These are phyloP conservation scores for Phallus indusiatus DNA, from an alignment of 768 basidiomycete species.

Conservation along the genomic window DNA sequence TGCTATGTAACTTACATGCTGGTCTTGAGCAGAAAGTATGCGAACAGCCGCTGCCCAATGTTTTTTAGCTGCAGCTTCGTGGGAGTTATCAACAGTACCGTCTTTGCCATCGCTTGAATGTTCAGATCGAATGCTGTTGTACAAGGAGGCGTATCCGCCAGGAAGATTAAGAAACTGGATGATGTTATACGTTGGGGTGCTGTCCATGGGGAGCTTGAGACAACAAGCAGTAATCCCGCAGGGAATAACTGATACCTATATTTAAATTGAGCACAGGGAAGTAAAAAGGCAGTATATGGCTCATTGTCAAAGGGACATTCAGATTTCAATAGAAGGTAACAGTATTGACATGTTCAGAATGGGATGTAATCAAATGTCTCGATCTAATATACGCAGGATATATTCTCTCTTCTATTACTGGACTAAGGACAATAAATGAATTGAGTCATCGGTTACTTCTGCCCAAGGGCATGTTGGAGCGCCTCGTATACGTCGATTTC, in stretches of 20 bases:
- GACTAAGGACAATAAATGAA: neutral
- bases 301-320: too few relatives aligned
- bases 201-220: neutral
- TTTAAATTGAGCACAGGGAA: too few relatives aligned
- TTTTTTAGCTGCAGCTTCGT: neutral
- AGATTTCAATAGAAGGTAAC: too few relatives aligned
- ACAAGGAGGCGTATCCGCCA: neutral
- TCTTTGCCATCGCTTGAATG: too few relatives aligned
- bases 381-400: too few relatives aligned
- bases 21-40: neutral
- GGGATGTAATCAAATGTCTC: too few relatives aligned
- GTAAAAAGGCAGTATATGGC: too few relatives aligned
- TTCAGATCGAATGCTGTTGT: neutral
- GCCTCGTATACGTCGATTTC: constrained; percentile 97
- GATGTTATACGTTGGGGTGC: neutral
- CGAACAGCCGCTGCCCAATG: neutral
- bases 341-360: too few relatives aligned
- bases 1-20: neutral
- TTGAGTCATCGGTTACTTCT: constrained; percentile 25
- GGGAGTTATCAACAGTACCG: neutral
- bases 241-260: neutral
- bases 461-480: constrained; percentile 72
- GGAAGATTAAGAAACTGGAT: neutral
- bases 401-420: neutral
- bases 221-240: too few relatives aligned